Evolutionary conservation across 495 filamentous ascomycete genomes (phyloP).

Genomic region (Penicillium paradoxum): DNA sequence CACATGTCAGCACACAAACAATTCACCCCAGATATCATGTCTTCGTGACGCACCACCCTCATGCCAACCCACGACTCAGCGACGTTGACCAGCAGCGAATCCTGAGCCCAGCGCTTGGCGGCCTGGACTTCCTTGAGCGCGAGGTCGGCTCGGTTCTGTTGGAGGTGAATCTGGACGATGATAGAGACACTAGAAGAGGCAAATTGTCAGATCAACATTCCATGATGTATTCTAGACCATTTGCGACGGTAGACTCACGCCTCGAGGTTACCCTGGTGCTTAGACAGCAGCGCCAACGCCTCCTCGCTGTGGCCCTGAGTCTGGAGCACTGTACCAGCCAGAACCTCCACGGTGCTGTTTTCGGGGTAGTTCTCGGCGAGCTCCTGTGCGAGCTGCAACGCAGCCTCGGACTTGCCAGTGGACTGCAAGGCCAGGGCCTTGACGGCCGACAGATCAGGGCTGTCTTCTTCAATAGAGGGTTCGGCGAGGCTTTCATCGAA

Average conservation of each 20-base stretch:
- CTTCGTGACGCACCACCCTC: conserved; percentile 63
- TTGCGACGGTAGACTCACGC: conserved; percentile 52
- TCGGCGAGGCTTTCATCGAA: conserved; percentile 64
- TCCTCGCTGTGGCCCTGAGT: conserved; percentile 74
- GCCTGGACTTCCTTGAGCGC: conserved; percentile 82
- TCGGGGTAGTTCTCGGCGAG: conserved; percentile 61
- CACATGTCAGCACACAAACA: background rate
- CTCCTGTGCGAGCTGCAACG: conserved; percentile 57
- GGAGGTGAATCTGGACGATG: conserved; percentile 84
- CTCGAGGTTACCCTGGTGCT: conserved; percentile 79
- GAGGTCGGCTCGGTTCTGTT: conserved; percentile 84
- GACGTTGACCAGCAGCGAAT: conserved; percentile 87
- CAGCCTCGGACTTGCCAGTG: conserved; percentile 53
- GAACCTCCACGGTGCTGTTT: conserved; percentile 75
- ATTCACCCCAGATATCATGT: background rate
- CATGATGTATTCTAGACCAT: background rate
- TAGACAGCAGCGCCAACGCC: conserved; percentile 68
- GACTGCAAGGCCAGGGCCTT: conserved; percentile 68
- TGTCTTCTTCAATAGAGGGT: conserved; percentile 56
- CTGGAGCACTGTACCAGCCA: conserved; percentile 73
- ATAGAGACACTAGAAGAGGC: conserved; percentile 53
- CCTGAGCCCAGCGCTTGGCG: conserved; percentile 94
- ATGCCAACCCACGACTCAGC: conserved; percentile 94
- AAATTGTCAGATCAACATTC: conserved; percentile 5
- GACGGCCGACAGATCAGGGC: conserved; percentile 72